phyloP scores from a whole-genome alignment of 305 asterid species.

The Euphrasia arctica region DNA sequence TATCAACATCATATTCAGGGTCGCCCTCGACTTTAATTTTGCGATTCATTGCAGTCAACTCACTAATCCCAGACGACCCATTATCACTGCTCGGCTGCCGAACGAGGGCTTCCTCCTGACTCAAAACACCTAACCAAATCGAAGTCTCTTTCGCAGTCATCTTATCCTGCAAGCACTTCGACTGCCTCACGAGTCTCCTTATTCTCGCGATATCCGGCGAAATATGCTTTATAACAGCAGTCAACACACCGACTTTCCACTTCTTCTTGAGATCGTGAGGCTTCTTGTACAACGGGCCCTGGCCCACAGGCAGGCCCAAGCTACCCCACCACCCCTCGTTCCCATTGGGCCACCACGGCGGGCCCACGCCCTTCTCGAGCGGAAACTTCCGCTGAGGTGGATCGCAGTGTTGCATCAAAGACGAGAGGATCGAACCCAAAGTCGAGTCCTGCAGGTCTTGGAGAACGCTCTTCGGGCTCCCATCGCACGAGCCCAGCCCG shows the following conservation, averaged over 20 bases:
- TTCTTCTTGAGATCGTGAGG: constrained; percentile 76
- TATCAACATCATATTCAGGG: constrained; percentile 47
- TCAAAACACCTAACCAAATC: constrained; percentile 65
- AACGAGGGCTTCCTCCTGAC: constrained; percentile 57
- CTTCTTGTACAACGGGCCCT: constrained; percentile 57
- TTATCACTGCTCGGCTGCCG: constrained; percentile 59
- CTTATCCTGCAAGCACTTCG: constrained; percentile 77
- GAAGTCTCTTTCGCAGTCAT: constrained; percentile 82
- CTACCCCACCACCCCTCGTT: constrained; percentile 70
- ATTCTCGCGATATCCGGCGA: constrained; percentile 68
- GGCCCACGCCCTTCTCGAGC: constrained; percentile 52
- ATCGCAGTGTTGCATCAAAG: constrained; percentile 66
- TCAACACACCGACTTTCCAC: constrained; percentile 75
- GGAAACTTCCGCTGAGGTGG: constrained; percentile 76
- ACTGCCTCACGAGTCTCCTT: constrained; percentile 50
- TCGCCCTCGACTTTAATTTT: constrained; percentile 48
- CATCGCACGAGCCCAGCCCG: constrained; percentile 33
- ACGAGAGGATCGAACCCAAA: constrained; percentile 63
- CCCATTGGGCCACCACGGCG: constrained; percentile 89
- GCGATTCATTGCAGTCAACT: constrained; percentile 37
- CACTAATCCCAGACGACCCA: too few relatives aligned
- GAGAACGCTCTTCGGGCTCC: constrained; percentile 43
- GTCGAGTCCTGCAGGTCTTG: constrained; percentile 73
- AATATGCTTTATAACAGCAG: constrained; percentile 75
- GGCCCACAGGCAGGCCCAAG: constrained; percentile 53